Evolutionary conservation across 164 flowering plant genomes (phyloP).

Genomic region (Kingdonia uniflora): DNA sequence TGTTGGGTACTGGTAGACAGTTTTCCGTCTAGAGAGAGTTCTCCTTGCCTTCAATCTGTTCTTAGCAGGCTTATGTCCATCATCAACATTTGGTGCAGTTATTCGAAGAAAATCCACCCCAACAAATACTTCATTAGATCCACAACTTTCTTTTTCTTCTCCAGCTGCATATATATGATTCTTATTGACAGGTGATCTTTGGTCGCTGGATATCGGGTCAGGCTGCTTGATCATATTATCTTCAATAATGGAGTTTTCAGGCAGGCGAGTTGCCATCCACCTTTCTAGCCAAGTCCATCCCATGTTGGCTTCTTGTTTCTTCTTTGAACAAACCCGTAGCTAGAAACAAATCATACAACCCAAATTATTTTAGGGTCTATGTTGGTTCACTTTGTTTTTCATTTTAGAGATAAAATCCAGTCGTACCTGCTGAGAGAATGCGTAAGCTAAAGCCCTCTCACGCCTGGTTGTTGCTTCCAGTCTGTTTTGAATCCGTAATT

Average conservation of each 20-base stretch:
- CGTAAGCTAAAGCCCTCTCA: conserved; percentile 85
- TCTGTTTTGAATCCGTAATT: conserved; percentile 60
- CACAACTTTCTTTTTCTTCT: conserved; percentile 83
- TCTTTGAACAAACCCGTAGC: conserved; percentile 73
- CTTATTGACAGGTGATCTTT: conserved; percentile 12
- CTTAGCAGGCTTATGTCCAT: conserved; percentile 11
- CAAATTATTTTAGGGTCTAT: conserved; percentile 4
- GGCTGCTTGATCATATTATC: conserved; percentile 20
- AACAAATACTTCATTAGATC: conserved; percentile 63
- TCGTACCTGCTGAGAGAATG: conserved; percentile 82
- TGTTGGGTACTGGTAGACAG: conserved; percentile 28
- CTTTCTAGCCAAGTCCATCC: conserved; percentile 89
- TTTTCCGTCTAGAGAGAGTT: conserved; percentile 41
- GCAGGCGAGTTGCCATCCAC: conserved; percentile 85
- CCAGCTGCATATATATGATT: conserved; percentile 25
- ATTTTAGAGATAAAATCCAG: background rate
- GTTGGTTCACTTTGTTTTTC: background rate
- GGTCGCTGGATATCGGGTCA: conserved; percentile 16
- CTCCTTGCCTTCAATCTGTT: conserved; percentile 28
- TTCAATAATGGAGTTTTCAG: conserved; percentile 30
- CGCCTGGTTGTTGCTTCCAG: conserved; percentile 75
- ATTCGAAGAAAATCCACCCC: conserved; percentile 17
- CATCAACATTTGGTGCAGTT: conserved; percentile 5
- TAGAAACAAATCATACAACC: conserved; percentile 10
- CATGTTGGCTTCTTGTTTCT: conserved; percentile 37